These are phyloP conservation scores for Achlya hypogyna DNA, from an alignment of 352 stramenopile genomes.

Conservation along the genomic window DNA sequence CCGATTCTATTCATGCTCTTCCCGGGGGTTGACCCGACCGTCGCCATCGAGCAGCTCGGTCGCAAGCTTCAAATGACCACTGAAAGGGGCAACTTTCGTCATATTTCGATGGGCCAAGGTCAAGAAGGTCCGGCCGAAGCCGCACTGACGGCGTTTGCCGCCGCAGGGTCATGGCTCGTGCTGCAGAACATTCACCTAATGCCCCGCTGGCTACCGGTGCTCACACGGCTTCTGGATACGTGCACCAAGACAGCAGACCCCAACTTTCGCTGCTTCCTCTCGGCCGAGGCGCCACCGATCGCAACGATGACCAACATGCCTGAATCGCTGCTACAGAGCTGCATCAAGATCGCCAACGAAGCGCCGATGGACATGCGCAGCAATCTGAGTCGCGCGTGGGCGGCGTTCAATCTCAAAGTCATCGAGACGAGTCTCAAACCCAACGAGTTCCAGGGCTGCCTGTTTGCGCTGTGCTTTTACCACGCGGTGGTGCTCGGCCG, in stretches of 20 bases:
- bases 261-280: slow-evolving; percentile 93
- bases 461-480: slow-evolving; percentile 93
- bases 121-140: slow-evolving; percentile 68
- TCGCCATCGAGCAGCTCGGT: slow-evolving; percentile 75
- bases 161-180: slow-evolving; percentile 82
- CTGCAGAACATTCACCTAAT: slow-evolving; percentile 90
- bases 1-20: slow-evolving; percentile 91
- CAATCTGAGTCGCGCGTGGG: slow-evolving; percentile 72
- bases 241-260: slow-evolving; percentile 78
- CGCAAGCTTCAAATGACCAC: slow-evolving; percentile 77
- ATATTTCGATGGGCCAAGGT: slow-evolving; percentile 87
- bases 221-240: slow-evolving; percentile 70
- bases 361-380: slow-evolving; percentile 72
- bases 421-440: slow-evolving; percentile 56
- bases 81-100: slow-evolving; percentile 59
- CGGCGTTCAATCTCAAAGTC: slow-evolving; percentile 69
- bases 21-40: slow-evolving; percentile 82
- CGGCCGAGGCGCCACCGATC: slow-evolving; percentile 80
- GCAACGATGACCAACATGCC: slow-evolving; percentile 84
- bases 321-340: slow-evolving; percentile 73
- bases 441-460: slow-evolving; percentile 85
- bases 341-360: slow-evolving; percentile 83
- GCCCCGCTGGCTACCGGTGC: slow-evolving; percentile 79
- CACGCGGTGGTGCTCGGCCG: slow-evolving; percentile 87
- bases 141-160: slow-evolving; percentile 55